Base-by-base conservation (phyloP, 1,139 yeast species). In the Magnusiomyces tetraspermus region DNA sequence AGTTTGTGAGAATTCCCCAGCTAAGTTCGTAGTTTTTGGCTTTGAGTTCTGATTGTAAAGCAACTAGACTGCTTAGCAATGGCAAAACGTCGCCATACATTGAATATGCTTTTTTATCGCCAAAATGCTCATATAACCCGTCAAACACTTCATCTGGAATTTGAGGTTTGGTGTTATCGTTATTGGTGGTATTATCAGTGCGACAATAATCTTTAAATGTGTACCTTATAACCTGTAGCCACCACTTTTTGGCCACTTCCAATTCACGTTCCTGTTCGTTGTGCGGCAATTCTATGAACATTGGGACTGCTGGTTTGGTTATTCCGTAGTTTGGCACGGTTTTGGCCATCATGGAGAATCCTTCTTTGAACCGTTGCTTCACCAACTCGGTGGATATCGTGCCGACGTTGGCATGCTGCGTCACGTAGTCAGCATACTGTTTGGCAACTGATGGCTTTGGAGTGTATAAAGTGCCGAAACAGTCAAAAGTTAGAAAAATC, bases 381-480 rank as follows among this genome's bases (percentile, higher is more conserved):
- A 36, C 40, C 19, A 36, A 10, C 40, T 36, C 40, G 5, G 6
- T 11, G 33, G 40, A 17, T 36, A n/a, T 10, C 17, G 19, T 58
- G 2, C 46, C 41, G 3, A 60, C 50, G 10, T 60, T 62, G 43
- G 57, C 49, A 17, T 52, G 44, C 15, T 52, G 44, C 6, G 44
- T 48, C n/a, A 62, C 62, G 3, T 55, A 53, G 8, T 54, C 55
- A 19, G 53, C 49, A 46, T 64, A 64, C 41, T 60, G 63, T 13
- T 54, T 45, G n/a, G 59, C 57, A 1, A 62, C 63, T 1, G 59
- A 47, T 2, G 58, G 58, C 15, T 43, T 43, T 8, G 66, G 66
- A 1, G 55, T 53, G 48, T 60, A 63, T 4, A 64, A 50, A 1
- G 67, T 64, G 1, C 64, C 67, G 54, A 63, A 64, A 23, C 63